phyloP scores from a whole-genome alignment of 2,329 filamentous ascomycete species.

The Ophiostoma triangulosporum region DNA sequence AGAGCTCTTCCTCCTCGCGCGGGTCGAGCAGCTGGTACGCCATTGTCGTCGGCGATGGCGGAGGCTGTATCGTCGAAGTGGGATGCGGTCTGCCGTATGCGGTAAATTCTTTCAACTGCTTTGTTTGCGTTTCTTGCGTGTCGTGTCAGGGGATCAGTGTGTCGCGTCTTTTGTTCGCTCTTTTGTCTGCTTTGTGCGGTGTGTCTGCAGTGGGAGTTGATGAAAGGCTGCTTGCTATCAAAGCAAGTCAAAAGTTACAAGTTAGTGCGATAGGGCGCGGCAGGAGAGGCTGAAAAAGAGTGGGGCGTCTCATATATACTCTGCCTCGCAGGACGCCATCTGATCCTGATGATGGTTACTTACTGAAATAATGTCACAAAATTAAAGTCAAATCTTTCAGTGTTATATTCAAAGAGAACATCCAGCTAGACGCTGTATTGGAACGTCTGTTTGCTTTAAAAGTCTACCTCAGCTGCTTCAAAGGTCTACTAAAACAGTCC shows the following conservation, averaged over 20 bases:
- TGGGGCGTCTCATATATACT: too few relatives aligned
- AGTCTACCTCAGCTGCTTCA: too few relatives aligned
- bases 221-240: not conserved
- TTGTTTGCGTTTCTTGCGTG: not conserved
- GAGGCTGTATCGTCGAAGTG: too few relatives aligned
- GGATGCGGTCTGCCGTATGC: not conserved
- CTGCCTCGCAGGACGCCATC: too few relatives aligned
- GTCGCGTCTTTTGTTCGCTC: not conserved
- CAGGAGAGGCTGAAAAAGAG: not conserved
- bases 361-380: too few relatives aligned
- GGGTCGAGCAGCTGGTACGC: constrained; percentile 57
- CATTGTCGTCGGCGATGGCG: not conserved
- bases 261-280: not conserved
- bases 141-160: not conserved
- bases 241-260: not conserved
- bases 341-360: too few relatives aligned
- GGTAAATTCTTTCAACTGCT: too few relatives aligned
- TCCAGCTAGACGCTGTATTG: too few relatives aligned
- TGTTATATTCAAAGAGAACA: too few relatives aligned
- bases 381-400: too few relatives aligned
- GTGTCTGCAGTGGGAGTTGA: not conserved
- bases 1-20: constrained; percentile 67
- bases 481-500: not conserved
- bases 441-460: too few relatives aligned
- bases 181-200: not conserved